phyloP scores from a whole-genome alignment of 257 asterid genomes.

The Solanum ossicruentum region DNA sequence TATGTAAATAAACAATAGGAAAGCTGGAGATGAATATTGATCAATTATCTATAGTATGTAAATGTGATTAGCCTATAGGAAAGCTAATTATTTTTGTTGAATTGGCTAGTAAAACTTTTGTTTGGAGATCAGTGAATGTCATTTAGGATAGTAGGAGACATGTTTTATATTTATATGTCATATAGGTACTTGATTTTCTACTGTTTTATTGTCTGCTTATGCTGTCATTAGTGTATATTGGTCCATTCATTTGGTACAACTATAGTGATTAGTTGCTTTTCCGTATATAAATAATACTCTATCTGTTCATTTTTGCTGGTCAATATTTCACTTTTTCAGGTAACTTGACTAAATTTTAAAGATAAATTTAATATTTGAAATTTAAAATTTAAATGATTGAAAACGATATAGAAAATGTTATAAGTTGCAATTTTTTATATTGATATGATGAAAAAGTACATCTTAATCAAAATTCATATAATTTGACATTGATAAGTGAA shows the following conservation, averaged over 20 bases:
- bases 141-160: not conserved
- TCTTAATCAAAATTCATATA: no score
- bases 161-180: not conserved
- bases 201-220: not conserved
- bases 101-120: not conserved
- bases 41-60: not conserved
- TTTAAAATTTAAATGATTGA: no score
- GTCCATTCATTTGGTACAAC: not conserved
- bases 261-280: not conserved
- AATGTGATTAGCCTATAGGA: not conserved
- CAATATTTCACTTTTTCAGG: no score
- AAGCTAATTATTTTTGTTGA: not conserved
- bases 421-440: no score
- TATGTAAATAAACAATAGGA: not conserved
- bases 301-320: no score
- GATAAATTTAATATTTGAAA: no score
- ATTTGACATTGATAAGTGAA: no score
- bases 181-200: not conserved
- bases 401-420: no score
- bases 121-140: not conserved
- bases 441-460: no score
- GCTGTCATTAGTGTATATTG: not conserved
- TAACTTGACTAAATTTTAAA: no score
- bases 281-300: not conserved
- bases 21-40: not conserved